phyloP scores from a whole-genome alignment of 2,329 filamentous ascomycete species.

The Arthrobotrys megalospora region DNA sequence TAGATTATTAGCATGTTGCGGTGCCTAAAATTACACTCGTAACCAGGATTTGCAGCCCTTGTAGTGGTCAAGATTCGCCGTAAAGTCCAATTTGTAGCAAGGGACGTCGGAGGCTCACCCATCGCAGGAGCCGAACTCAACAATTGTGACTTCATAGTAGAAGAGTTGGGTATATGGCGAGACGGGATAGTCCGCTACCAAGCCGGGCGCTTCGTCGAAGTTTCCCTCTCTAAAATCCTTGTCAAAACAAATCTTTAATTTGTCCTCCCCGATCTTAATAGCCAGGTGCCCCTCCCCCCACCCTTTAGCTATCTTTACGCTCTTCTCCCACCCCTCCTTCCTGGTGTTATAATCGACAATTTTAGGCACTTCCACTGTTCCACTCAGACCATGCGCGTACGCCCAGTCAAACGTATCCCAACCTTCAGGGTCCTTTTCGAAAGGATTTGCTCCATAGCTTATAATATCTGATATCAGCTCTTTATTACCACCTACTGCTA shows the following conservation, averaged over 20 bases:
- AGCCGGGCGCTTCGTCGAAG: not conserved
- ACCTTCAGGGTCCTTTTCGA: conserved; percentile 5
- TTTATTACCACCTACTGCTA: not conserved
- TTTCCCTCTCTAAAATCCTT: not conserved
- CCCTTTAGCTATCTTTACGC: not conserved
- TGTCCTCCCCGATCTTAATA: conserved; percentile 25
- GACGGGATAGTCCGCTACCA: conserved; percentile 8
- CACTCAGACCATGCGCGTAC: conserved; percentile 17
- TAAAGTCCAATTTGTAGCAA: not conserved
- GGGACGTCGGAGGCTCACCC: no score
- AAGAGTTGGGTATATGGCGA: conserved; percentile 30
- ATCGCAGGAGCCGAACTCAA: no score
- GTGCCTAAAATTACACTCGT: no score
- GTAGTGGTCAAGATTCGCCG: not conserved
- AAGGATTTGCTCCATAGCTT: not conserved
- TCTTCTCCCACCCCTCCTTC: conserved; percentile 20
- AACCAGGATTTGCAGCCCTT: no score
- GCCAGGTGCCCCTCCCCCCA: not conserved
- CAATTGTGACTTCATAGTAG: conserved; percentile 42
- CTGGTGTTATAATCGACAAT: conserved; percentile 10
- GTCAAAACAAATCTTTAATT: conserved; percentile 3
- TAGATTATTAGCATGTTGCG: no score
- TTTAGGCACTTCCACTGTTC: not conserved
- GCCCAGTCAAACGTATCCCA: conserved; percentile 56
- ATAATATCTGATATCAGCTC: not conserved